A percentile compares a stretch with the other conserved stretches of the same genome.
Evolutionary conservation across 805 yeast species (phyloP).

Genomic region (Suhomyces sp.): DNA sequence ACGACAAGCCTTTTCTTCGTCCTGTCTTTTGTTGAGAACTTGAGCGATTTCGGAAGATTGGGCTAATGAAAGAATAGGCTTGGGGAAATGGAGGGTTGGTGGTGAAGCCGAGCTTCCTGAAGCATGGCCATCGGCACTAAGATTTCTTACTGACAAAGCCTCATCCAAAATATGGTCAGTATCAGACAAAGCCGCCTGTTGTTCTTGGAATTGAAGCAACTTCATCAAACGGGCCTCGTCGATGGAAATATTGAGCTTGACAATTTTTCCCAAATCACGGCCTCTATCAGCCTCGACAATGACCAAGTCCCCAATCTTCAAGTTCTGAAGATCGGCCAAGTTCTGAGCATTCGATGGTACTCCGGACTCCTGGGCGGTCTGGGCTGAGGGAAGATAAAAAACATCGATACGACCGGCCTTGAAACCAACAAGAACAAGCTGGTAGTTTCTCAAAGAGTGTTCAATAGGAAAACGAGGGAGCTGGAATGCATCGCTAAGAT

Average conservation of each 20-base stretch:
- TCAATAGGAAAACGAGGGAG: constrained; percentile 25
- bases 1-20: constrained; percentile 67
- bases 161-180: constrained; percentile 16
- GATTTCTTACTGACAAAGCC: constrained; percentile 25
- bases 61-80: constrained; percentile 64
- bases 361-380: too few species aligned
- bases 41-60: constrained; percentile 59
- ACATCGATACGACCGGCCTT: constrained; percentile 81
- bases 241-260: constrained; percentile 53
- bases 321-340: constrained; percentile 15
- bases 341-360: constrained; percentile 15
- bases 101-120: constrained; percentile 29
- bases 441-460: constrained; percentile 30
- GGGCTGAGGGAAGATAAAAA: constrained; percentile 53
- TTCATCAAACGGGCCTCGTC: constrained; percentile 71
- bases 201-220: constrained; percentile 66
- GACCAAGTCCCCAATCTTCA: constrained; percentile 63
- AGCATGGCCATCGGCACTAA: constrained; percentile 5
- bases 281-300: constrained; percentile 87
- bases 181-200: constrained; percentile 58
- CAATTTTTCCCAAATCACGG: constrained; percentile 68
- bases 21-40: constrained; percentile 56
- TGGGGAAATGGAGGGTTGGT: constrained; percentile 59
- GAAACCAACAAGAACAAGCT: constrained; percentile 66
- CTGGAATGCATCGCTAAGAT: constrained; percentile 30